Conservation (phyloP, 169 alveolate genomes). For the Eimeria praecox region DNA sequence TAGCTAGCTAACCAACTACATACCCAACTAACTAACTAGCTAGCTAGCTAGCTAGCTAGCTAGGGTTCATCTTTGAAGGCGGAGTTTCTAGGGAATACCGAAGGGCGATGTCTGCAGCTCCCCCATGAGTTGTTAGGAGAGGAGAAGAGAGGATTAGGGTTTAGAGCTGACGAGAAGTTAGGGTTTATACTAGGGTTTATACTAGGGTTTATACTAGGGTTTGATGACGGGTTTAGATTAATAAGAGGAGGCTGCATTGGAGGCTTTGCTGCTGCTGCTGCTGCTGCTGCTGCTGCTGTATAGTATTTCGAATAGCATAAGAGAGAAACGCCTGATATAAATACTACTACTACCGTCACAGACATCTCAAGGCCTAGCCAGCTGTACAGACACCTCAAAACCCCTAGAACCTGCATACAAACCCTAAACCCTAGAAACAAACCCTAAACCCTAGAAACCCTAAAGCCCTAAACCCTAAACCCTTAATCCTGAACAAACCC, state of each 20-base stretch:
- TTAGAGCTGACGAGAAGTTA: neutral
- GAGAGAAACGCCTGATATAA: slow-evolving; percentile 20
- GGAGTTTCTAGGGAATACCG: slow-evolving; percentile 8
- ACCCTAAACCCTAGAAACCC: neutral
- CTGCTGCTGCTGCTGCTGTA: slow-evolving; percentile 8
- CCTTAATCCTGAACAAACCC: no score
- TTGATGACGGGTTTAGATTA: neutral
- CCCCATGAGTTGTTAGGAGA: slow-evolving; percentile 49
- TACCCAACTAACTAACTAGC: neutral
- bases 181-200: slow-evolving; percentile 26
- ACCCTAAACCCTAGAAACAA: neutral
- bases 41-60: slow-evolving; percentile 35
- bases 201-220: slow-evolving; percentile 35
- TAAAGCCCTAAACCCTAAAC: neutral
- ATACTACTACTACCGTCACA: slow-evolving; percentile 39
- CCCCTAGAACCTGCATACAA: slow-evolving; percentile 11
- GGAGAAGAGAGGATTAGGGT: slow-evolving; percentile 6
- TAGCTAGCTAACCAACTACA: slow-evolving; percentile 63
- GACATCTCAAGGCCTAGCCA: slow-evolving; percentile 42
- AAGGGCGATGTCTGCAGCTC: slow-evolving; percentile 5
- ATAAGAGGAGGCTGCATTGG: neutral
- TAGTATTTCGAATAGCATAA: slow-evolving; percentile 15
- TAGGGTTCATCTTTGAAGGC: slow-evolving; percentile 42
- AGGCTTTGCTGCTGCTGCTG: neutral
- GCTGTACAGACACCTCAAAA: slow-evolving; percentile 26